Evolutionary conservation across 2,329 filamentous ascomycete species (phyloP).

Genomic region (Alternaria sp.): DNA sequence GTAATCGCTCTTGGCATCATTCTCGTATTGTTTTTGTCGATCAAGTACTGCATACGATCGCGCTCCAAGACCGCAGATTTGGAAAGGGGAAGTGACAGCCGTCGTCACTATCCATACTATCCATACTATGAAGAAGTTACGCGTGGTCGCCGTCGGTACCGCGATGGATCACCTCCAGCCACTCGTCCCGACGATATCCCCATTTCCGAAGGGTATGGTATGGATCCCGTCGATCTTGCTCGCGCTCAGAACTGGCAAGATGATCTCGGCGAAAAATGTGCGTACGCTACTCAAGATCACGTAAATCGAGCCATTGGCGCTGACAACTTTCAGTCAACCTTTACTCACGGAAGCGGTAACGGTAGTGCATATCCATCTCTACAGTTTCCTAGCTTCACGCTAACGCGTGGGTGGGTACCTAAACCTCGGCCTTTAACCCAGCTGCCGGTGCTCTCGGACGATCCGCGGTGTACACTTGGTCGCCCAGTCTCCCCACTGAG

Average conservation of each 20-base stretch:
- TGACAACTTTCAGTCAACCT: conserved; percentile 5
- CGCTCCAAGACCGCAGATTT: background rate
- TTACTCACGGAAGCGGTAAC: background rate
- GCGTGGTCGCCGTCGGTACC: background rate
- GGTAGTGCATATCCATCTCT: background rate
- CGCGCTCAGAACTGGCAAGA: conserved; percentile 3
- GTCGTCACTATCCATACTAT: background rate
- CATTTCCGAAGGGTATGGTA: background rate
- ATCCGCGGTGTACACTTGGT: background rate
- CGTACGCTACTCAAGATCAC: background rate
- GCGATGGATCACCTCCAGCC: background rate
- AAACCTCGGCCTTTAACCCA: background rate
- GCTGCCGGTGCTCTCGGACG: background rate
- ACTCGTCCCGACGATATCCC: background rate
- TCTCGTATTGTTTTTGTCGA: background rate
- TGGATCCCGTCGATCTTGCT: conserved; percentile 4
- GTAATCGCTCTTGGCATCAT: background rate
- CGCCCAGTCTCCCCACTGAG: background rate
- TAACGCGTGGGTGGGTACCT: background rate
- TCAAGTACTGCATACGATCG: conserved; percentile 2
- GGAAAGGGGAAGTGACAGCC: background rate
- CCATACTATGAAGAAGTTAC: background rate
- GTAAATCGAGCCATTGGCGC: background rate
- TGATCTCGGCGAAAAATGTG: background rate
- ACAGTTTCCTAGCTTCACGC: background rate